Percentiles rank a stretch among this genome's conserved stretches.
Conservation (phyloP, 169 alveolate genomes). For the Cystoisospora suis region DNA sequence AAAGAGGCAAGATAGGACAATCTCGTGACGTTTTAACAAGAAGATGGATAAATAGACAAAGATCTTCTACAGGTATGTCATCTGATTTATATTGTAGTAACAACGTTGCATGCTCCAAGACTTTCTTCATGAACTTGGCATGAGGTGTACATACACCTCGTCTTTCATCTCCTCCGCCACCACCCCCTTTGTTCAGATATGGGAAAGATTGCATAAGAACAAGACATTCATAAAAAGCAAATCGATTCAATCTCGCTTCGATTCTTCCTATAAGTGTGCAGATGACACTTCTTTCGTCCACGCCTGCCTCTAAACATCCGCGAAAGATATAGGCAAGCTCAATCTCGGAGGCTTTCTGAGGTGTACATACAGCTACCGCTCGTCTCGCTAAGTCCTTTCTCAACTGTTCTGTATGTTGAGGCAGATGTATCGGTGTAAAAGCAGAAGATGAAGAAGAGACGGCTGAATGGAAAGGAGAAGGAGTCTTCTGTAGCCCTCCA, state of each 20-base stretch:
- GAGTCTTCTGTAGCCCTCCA: not conserved
- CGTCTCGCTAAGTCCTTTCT: not conserved
- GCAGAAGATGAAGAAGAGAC: not conserved
- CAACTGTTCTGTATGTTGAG: not conserved
- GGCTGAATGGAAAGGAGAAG: not conserved
- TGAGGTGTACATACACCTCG: not conserved
- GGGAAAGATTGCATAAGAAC: not conserved
- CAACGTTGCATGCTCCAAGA: not conserved
- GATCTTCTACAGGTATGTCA: not conserved
- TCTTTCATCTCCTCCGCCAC: not conserved
- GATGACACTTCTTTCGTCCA: not conserved
- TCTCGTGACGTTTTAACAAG: not conserved
- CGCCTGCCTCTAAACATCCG: slow-evolving; percentile 23
- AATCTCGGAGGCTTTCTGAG: not conserved
- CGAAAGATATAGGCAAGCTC: slow-evolving; percentile 18
- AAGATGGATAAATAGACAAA: not conserved
- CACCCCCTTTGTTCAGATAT: not conserved
- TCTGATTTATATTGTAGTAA: not conserved
- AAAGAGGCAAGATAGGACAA: not conserved
- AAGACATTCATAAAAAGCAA: not conserved
- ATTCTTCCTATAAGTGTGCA: slow-evolving; percentile 11
- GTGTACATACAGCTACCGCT: not conserved
- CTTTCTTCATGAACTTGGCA: not conserved
- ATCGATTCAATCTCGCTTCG: not conserved
- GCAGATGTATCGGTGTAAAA: not conserved